A percentile compares a stretch with the other conserved stretches of the same genome.
phyloP scores from a whole-genome alignment of 2,329 filamentous ascomycete genomes.

The Colletotrichum truncatum region DNA sequence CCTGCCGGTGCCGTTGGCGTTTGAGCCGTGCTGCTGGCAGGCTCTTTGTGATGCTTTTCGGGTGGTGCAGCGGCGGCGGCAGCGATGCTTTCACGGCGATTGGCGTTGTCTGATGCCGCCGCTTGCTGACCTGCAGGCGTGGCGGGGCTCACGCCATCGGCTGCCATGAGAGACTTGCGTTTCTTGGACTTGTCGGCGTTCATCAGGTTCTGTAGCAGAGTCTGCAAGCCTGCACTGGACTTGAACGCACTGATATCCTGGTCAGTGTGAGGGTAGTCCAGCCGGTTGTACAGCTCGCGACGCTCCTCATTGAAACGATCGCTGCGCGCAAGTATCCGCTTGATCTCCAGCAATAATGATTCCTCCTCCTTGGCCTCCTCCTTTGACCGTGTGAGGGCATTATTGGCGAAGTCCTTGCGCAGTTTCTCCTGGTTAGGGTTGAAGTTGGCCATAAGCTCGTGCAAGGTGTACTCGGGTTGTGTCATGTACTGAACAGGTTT shows the following conservation, averaged over 20 bases:
- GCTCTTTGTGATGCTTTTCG: conserved; percentile 49
- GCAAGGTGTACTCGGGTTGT: conserved; percentile 80
- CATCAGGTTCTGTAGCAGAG: conserved; percentile 84
- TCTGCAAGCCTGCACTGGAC: conserved; percentile 80
- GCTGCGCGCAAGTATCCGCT: conserved; percentile 88
- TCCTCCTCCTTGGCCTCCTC: conserved; percentile 95
- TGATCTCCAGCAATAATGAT: conserved; percentile 86
- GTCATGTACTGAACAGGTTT: conserved; percentile 90
- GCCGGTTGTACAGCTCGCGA: conserved; percentile 83
- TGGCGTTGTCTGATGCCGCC: conserved; percentile 40
- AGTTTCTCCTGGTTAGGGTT: conserved; percentile 80
- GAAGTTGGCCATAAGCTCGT: conserved; percentile 89
- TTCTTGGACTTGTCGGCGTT: conserved; percentile 90
- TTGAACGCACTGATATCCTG: conserved; percentile 81
- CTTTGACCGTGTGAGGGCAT: conserved; percentile 79
- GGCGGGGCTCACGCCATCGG: conserved; percentile 61
- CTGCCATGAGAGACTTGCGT: conserved; percentile 74
- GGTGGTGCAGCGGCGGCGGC: conserved; percentile 43
- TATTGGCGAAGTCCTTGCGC: conserved; percentile 86
- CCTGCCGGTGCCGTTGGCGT: conserved; percentile 47
- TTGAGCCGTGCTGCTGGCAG: conserved; percentile 50
- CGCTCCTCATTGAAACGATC: conserved; percentile 89
- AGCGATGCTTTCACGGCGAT: conserved; percentile 63
- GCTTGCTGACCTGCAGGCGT: conserved; percentile 42
- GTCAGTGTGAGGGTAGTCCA: conserved; percentile 80